Percentiles rank a stretch among this genome's conserved stretches.
phyloP scores from a whole-genome alignment of 2,329 filamentous ascomycete species.

The Aspergillus sp. region DNA sequence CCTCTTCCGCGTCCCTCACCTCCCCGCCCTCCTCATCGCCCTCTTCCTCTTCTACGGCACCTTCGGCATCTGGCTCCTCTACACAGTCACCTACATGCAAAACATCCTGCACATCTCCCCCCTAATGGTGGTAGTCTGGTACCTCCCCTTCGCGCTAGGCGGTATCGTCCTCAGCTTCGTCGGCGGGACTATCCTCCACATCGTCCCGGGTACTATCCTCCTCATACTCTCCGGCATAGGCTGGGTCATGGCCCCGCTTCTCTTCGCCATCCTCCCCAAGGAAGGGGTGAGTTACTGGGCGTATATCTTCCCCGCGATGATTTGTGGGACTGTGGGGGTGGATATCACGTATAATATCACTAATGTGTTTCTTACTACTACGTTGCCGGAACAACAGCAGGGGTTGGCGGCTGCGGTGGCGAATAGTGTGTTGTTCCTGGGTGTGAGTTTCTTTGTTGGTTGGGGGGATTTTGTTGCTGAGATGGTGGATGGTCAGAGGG shows the following conservation, averaged over 20 bases:
- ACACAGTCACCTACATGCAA: constrained; percentile 68
- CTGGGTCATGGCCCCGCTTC: constrained; percentile 58
- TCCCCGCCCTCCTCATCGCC: constrained; percentile 63
- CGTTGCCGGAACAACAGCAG: constrained; percentile 65
- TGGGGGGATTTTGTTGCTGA: constrained; percentile 65
- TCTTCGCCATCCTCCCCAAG: constrained; percentile 66
- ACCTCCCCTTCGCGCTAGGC: constrained; percentile 66
- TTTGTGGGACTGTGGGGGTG: constrained; percentile 68
- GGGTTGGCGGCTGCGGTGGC: constrained; percentile 71
- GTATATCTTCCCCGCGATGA: constrained; percentile 66
- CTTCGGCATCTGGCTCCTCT: constrained; percentile 69
- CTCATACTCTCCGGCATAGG: constrained; percentile 63
- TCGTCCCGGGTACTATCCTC: constrained; percentile 63
- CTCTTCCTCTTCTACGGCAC: constrained; percentile 69
- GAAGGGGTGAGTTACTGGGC: constrained; percentile 66
- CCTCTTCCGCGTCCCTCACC: constrained; percentile 68
- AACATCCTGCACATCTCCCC: constrained; percentile 60
- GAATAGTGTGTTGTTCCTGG: constrained; percentile 70
- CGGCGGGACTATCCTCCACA: constrained; percentile 68
- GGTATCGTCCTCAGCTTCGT: constrained; percentile 65
- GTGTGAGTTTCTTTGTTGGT: constrained; percentile 70
- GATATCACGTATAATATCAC: constrained; percentile 75
- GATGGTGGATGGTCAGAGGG: constrained; percentile 45
- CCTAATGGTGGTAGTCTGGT: constrained; percentile 68
- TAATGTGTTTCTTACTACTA: constrained; percentile 78